A percentile compares a stretch with the other conserved stretches of the same genome.
phyloP scores from a whole-genome alignment of 805 yeast genomes.

The Hanseniaspora vineae region DNA sequence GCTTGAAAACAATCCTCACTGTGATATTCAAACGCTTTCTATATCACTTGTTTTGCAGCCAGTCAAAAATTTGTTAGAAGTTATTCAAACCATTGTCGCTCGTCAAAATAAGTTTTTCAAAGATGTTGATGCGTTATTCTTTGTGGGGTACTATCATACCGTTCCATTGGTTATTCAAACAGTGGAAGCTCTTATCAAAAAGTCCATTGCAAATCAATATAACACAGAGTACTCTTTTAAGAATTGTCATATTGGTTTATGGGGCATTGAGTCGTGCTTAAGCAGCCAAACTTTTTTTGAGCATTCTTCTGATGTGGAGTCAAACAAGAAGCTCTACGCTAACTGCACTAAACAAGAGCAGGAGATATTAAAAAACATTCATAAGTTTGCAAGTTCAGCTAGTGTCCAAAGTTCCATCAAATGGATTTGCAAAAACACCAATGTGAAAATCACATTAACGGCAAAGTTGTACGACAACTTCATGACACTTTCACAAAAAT shows the following conservation, averaged over 20 bases:
- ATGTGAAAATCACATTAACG: constrained; percentile 35
- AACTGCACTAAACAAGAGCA: neutral
- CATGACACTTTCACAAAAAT: constrained; percentile 38
- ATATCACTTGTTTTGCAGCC: neutral
- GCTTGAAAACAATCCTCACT: constrained; percentile 2
- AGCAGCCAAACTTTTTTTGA: neutral
- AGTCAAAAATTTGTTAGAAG: neutral
- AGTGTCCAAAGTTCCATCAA: constrained; percentile 27
- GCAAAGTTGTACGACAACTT: constrained; percentile 40
- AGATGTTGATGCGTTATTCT: neutral
- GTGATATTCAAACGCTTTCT: constrained; percentile 1
- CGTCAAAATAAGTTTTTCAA: neutral
- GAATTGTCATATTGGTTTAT: neutral
- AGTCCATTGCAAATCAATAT: neutral
- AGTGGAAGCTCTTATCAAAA: neutral
- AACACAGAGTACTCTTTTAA: neutral
- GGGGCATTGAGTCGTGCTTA: neutral
- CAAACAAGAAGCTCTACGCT: neutral
- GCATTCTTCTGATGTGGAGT: neutral
- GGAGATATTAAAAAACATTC: neutral
- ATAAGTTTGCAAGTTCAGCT: neutral
- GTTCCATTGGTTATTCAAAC: neutral
- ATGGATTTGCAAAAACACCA: constrained; percentile 28
- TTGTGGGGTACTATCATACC: neutral
- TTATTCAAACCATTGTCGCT: neutral